Base-by-base conservation (phyloP, 768 basidiomycete species). In the Phaeotremella fagi region DNA sequence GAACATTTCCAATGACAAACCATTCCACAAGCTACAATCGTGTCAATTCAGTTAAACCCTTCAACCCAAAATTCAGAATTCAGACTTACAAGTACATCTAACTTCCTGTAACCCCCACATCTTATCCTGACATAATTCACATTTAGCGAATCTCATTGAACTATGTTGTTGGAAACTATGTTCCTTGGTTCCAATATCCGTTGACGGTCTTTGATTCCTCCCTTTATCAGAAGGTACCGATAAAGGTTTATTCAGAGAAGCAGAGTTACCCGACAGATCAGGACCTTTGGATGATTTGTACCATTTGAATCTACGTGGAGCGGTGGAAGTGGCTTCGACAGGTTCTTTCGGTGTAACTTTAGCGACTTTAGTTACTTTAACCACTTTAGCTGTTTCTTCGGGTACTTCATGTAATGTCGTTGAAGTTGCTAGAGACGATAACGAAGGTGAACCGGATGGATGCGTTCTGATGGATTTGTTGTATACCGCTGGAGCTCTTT, bases 61-160 rank as follows among this genome's bases (percentile, higher is more conserved):
- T 2, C 26, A 15, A 42, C n/a, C 9, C 36, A 0, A 31, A 14
- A 18, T 20, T 18, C 25, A 31, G 11, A 24, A 18, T 4, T 22
- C 5, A 18, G 9, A 79, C 89, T 70, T 69, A 90, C 94, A 80
- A 60, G 85, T 82, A 71, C 95, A 99, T 27, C 88, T 85, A 48
- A 88, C 79, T 69, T 78, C 78, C 37, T 92, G 90, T n/a, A 91
- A 83, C 5, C 94, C 94, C 91, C 92, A 99, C 84, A 98, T 84
- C 79, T 98, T 99, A 70, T 98, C 95, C 28, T 85, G 85, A 70
- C 95, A 99, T 50, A 92, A 86, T 65, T 98, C 95, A 70, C 95
- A 99, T 36, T 88, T 82, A 25, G 88, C 85, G 53, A 95, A 87
- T 31, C 92, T 82, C 52, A 98, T 78, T 25, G 91, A 82, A 64